Evolutionary conservation across 108 stramenopile species (phyloP), one percentile per base, ranked within the genome.

Genomic region (Cyclostephanos invisitatus): DNA sequence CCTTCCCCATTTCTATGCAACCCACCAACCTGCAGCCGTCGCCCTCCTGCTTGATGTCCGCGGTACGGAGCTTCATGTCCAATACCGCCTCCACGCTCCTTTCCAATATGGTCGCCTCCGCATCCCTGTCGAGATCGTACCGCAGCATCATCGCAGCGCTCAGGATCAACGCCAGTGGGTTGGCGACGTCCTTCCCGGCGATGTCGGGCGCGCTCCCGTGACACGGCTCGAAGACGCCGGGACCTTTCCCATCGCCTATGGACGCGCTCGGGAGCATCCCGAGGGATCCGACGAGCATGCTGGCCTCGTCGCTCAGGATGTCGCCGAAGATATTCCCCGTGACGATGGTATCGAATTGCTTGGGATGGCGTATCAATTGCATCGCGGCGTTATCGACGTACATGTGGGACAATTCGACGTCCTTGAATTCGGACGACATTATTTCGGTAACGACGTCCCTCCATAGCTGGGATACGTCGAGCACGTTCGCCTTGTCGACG

Each of bases 341-440:
- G 14, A 98, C 97, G 73, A 99, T 96, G 61, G 95, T 96, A 72
- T 99, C 98, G 83, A 99, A 99, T 87, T 98, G 96, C 78, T 93
- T 96, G 53, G 98, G 98, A 84, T 86, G 94, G 63, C 97, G 92
- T 67, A 99, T 98, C 61, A 99, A 91, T 78, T 99, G 97, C 97
- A 98, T 98, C 69, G 98, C 97, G 51, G 97, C 97, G 80, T 99
- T 99, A 73, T 99, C 98, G 35, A 98, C 97, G 76, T 99, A 99
- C 97, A 98, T 98, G 87, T 97, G 97, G 25, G 87, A 91, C 61
- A 98, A 83, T 72, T 96, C 91, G 27, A 99, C 93, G 54, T 95
- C 88, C 0, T 91, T 83, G 79, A 93, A 96, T 57, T 96, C 89
- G 70, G 91, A 86, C 59, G 85, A 75, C 60, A 96, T 91, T 67